Conservation (phyloP, 1,139 yeast species). For the Spathaspora jeffriesii region DNA sequence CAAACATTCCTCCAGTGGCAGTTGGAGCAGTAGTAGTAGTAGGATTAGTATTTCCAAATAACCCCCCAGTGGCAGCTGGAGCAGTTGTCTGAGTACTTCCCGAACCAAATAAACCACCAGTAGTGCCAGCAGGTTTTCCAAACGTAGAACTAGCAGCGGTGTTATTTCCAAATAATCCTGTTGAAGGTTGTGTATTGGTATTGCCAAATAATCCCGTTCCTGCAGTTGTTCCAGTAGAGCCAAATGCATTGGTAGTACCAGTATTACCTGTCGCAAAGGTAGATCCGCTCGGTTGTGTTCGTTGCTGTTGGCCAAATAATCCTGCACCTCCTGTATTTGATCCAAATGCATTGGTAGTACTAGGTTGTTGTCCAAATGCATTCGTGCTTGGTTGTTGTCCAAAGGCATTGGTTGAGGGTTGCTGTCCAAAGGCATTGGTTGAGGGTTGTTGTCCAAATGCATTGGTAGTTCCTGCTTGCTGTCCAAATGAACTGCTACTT, state of each 20-base stretch:
- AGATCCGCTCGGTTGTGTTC: slow-evolving; percentile 3
- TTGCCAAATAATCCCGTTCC: slow-evolving; percentile 12
- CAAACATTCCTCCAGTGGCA: slow-evolving; percentile 1
- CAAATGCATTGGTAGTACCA: slow-evolving; percentile 10
- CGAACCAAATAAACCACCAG: slow-evolving; percentile 18
- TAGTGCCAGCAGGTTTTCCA: slow-evolving; percentile 4
- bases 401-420: background rate
- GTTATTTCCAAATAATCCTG: background rate
- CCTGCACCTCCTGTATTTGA: slow-evolving; percentile 14
- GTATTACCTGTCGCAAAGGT: too few relatives aligned
- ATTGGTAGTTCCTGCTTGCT: slow-evolving; percentile 4
- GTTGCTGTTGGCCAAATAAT: slow-evolving; percentile 4
- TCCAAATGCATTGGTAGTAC: slow-evolving; percentile 1
- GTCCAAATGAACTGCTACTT: too few relatives aligned
- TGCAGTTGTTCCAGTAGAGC: slow-evolving; percentile 6
- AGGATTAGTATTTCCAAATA: slow-evolving; percentile 12
- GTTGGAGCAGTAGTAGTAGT: slow-evolving; percentile 5
- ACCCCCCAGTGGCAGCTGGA: slow-evolving; percentile 15
- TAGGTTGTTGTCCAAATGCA: slow-evolving; percentile 3
- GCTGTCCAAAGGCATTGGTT: slow-evolving; percentile 4
- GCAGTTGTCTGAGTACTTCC: slow-evolving; percentile 3
- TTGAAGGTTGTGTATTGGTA: background rate
- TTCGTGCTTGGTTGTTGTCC: slow-evolving; percentile 9
- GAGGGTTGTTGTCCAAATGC: slow-evolving; percentile 8
- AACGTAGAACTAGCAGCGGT: slow-evolving; percentile 4